Percentiles rank a stretch among this genome's conserved stretches.
phyloP scores from a whole-genome alignment of 306 rosid species.

The Vicia sativa region DNA sequence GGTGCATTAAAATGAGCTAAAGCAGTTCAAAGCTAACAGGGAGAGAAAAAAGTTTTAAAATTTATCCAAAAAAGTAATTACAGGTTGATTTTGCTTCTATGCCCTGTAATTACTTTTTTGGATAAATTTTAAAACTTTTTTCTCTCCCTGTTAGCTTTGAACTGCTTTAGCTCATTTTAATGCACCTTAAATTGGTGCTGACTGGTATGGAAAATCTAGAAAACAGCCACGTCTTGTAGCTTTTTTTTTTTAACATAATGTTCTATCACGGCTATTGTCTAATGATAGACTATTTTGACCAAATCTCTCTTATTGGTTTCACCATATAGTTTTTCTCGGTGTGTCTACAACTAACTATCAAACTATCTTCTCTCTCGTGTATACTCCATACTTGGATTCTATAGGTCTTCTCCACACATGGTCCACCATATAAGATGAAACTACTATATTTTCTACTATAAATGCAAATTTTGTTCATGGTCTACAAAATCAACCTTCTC shows the following conservation, averaged over 20 bases:
- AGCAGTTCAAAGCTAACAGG: not conserved
- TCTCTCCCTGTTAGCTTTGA: not conserved
- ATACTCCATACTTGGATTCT: not conserved
- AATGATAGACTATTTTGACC: slow-evolving; percentile 3
- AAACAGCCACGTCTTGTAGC: not conserved
- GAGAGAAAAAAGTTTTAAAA: not conserved
- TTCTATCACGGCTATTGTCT: not conserved
- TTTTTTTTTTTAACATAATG: not conserved
- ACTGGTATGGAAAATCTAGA: not conserved
- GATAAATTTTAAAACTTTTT: not conserved
- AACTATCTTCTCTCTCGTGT: not conserved
- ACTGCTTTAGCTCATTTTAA: not conserved
- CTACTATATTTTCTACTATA: not conserved
- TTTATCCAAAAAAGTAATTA: not conserved
- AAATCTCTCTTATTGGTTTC: not conserved
- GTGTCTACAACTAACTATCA: not conserved
- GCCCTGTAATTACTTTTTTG: not conserved
- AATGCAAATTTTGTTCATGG: not conserved
- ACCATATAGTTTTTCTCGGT: not conserved
- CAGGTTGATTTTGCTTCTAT: not conserved
- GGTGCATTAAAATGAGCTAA: not conserved
- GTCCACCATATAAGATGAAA: not conserved
- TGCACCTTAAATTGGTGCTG: not conserved
- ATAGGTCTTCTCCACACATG: not conserved
- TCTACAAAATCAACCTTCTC: not conserved